Base-by-base conservation (phyloP, 345 rosid genomes). In the Kandelia obovata region DNA sequence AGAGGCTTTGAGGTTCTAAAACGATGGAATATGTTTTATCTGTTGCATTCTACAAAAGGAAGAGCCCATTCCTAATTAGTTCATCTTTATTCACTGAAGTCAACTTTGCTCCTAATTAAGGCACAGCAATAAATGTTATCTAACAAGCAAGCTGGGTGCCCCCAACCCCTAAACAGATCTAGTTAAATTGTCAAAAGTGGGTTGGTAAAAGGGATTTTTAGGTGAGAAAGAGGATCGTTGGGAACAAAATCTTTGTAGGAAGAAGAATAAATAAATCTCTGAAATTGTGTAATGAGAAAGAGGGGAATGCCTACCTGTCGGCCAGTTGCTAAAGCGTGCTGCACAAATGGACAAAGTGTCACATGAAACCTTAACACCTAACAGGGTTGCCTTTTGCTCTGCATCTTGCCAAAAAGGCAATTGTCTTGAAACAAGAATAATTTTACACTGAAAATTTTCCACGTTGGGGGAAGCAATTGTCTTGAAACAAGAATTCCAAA, bases 251-350 rank as follows among this genome's bases (percentile, higher is more conserved):
- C 59, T 13, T 56, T 13, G 10, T 21, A 56, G 59, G 59, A 56
- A 56, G 59, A 56, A 56, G 59, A 5, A 13, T 43, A 56, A 56
- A 27, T 53, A 53, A 53, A 53, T 53, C 57, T 53, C 7, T 34
- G 57, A 53, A 55, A 23, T 2, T 26, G 28, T 23, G 59, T 23
- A 11, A 25, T 0, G 20, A 25, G 19, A 30, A 55, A 65, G 64
- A 51, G 59, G 43, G 71, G 61, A 75, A 39, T 84, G 90, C 86
- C 86, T 90, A 80, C 85, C 58, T 82, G 90, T 86, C 87, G 83
- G 84, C 83, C 66, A 86, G 81, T 67, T 81, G 90, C 78, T 8
- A 56, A 27, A 11, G 23, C 16, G 16, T 10, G 30, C 6, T 56
- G 59, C 30, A 65, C 73, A 25, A 74, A 58, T 71, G 74, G 74